phyloP scores from a whole-genome alignment of 1,139 yeast genomes.

The Sporopachydermia cereana region DNA sequence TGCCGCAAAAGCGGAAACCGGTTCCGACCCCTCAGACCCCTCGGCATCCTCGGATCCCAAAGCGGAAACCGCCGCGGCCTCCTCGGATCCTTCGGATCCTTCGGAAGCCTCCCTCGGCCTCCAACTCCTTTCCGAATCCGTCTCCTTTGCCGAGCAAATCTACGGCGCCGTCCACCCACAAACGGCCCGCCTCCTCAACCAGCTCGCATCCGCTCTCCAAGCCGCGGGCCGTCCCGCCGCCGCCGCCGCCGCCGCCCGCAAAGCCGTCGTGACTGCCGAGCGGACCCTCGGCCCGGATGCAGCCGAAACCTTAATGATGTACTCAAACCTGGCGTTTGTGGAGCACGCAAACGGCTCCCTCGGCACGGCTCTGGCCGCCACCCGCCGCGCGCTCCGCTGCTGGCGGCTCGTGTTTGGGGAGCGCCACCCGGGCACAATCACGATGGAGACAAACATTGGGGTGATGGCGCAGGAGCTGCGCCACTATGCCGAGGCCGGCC shows the following conservation, averaged over 20 bases:
- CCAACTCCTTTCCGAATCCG: constrained; percentile 51
- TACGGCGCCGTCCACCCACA: constrained; percentile 75
- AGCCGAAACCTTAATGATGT: constrained; percentile 59
- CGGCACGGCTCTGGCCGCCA: constrained; percentile 50
- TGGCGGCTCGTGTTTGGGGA: constrained; percentile 43
- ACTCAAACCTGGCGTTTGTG: constrained; percentile 62
- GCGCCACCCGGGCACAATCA: constrained; percentile 58
- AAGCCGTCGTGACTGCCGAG: constrained; percentile 64
- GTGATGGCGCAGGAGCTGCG: constrained; percentile 45
- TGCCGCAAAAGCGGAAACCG: too few species aligned
- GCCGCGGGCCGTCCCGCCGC: constrained; percentile 45
- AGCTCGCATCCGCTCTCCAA: constrained; percentile 55
- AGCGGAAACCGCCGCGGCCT: too few species aligned
- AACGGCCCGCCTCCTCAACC: constrained; percentile 59
- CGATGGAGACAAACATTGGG: constrained; percentile 56
- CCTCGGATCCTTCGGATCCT: background rate
- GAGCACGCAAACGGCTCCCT: constrained; percentile 54
- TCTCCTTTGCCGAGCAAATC: constrained; percentile 68
- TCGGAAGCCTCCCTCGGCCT: constrained; percentile 18
- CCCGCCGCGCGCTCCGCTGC: constrained; percentile 45
- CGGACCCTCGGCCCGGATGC: constrained; percentile 76
- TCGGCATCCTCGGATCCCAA: background rate
- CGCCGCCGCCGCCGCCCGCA: constrained; percentile 62
- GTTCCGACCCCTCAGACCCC: too few species aligned
- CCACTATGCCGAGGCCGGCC: constrained; percentile 33